Evolutionary conservation across 2,329 filamentous ascomycete species (phyloP), one percentile per base, ranked within the genome.

Genomic region (Rasamsonia emersonii): DNA sequence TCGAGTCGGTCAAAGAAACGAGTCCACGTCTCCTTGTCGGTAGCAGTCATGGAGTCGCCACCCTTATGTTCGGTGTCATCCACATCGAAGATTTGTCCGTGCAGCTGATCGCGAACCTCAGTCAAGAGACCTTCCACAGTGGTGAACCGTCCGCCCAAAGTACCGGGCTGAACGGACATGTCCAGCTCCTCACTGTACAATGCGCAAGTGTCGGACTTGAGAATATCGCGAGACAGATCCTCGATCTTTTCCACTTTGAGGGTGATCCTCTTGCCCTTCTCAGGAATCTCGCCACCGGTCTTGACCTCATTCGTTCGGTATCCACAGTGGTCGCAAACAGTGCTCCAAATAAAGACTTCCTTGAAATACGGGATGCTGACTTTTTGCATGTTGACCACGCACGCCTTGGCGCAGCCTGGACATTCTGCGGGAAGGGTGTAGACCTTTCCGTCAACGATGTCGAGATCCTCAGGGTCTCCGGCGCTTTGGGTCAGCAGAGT

Each of bases 291-390:
- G 33, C 91, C 91, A 43, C 91, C 91, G 1, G 91, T 96, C 71
- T 96, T 96, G 55, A 98, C 86, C 58, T 98, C 91, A 60, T 93
- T 96, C 46, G 82, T 91, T 41, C 86, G 81, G 67, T 96, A 93
- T 36, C 89, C 89, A 56, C 91, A 98, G 58, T 81, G 72, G 17
- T 89, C 80, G 62, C 91, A 98, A 17, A 86, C 79, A 2, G 89
- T 96, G 46, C 80, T 88, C 84, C 94, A 96, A 48, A 98, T 71
- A 24, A 95, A 79, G 3, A 98, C 91, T 54, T 96, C 85, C 64
- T 95, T 93, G 68, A 98, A 98, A 64, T 94, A 82, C 1, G 91
- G 91, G 41, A 98, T 95, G 50, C 93, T 86, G 36, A 96, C 86
- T 80, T 94, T 93, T 68, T 95, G 94, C 86, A 95, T 95, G 61